Base-by-base conservation (phyloP, 148 eudicot genomes). In the Suaeda aralocaspica region DNA sequence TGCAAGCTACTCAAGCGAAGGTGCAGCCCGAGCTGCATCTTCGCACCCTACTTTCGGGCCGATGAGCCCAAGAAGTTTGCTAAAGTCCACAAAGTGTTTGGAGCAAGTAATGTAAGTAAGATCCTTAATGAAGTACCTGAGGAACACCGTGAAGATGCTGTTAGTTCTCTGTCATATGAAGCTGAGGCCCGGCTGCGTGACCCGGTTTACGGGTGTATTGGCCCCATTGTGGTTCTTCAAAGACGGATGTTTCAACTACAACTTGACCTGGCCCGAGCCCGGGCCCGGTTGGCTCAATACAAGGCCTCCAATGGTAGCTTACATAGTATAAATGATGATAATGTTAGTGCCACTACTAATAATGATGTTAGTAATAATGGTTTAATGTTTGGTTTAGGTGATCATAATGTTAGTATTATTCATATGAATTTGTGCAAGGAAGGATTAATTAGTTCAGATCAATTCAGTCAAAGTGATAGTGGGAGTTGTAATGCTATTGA, bases 151-250 rank as follows among this genome's bases (percentile, higher is more conserved):
- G 85, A 89, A 24, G 97, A 89, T 62, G 59, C 97, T 0, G 92
- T 92, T 59, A 84, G 77, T 28, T 83, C 97, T 0, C 84, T 92
- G 6, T 85, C 86, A 0, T 92, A 74, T 18, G 97, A 92, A 81
- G 97, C 97, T 1, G 95, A 92, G 79, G 89, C 89, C 2, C 75
- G 97, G 44, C 88, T 92, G 0, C 78, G 67, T 15, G 97, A 92
- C 79, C 97, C 97, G 0, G 88, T 92, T 21, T 87, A 92, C 22
- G 97, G 97, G 9, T 92, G 97, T 80, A 83, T 92, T 52, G 95
- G 92, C 1, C 86, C 90, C 22, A 87, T 92, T 19, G 89, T 88
- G 0, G 57, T 87, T 26, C 50, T 92, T 45, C 92, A 92, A 53
- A 72, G 73, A 56, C 76, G 76, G 62, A 87, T 87, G 87, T 48